Evolutionary conservation across 805 yeast genomes (phyloP).

Genomic region (Yarrowia keelungensis): DNA sequence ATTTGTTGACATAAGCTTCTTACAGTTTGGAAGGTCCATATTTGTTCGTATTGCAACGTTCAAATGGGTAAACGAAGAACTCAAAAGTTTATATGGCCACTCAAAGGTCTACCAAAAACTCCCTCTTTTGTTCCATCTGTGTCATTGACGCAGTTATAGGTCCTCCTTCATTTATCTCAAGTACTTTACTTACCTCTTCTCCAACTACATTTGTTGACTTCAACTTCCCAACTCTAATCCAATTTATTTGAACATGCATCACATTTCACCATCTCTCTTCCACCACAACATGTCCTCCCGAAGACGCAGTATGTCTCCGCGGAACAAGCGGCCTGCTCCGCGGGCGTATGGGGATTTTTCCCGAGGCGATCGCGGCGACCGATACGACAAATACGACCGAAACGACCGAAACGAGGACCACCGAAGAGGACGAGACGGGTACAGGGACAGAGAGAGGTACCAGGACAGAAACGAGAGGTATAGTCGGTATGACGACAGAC

Average conservation of each 20-base stretch:
- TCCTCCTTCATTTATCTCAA: too few species aligned
- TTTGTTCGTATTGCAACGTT: too few species aligned
- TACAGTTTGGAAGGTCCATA: too few species aligned
- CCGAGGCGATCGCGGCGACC: conserved; percentile 3
- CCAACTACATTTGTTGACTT: too few species aligned
- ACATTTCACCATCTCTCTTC: neutral
- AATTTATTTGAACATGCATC: neutral
- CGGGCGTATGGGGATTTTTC: neutral
- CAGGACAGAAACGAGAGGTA: neutral
- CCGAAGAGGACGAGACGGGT: conserved; percentile 2
- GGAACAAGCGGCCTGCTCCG: conserved; percentile 25
- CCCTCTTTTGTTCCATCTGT: too few species aligned
- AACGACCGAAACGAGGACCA: conserved; percentile 1
- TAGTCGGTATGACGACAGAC: neutral
- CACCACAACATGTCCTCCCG: conserved; percentile 1
- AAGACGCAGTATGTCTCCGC: conserved; percentile 21
- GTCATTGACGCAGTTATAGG: too few species aligned
- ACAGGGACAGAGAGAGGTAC: neutral
- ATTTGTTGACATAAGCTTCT: too few species aligned
- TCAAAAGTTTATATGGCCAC: too few species aligned
- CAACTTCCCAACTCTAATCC: too few species aligned
- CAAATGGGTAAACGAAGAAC: too few species aligned
- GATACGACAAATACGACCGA: conserved; percentile 12
- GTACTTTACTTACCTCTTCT: too few species aligned
- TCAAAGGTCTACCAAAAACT: too few species aligned